phyloP scores from a whole-genome alignment of 139 green algal species.

The Limnomonas spitsbergensis region DNA sequence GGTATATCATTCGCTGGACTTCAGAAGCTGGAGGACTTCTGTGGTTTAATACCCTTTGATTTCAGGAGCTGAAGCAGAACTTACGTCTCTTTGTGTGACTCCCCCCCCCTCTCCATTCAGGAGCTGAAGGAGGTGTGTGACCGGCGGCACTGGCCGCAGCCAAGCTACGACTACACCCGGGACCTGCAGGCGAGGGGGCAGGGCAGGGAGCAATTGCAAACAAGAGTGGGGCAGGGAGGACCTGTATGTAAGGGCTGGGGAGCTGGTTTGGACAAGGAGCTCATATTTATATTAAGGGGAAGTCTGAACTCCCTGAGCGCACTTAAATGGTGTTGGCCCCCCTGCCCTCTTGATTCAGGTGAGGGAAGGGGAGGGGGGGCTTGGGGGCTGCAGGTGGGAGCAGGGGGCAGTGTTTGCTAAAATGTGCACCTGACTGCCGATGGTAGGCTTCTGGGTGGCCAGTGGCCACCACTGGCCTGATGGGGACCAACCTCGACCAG shows the following conservation, averaged over 20 bases:
- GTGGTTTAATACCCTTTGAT: neutral
- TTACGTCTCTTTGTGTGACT: neutral
- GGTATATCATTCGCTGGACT: neutral
- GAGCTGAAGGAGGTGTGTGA: constrained; percentile 19
- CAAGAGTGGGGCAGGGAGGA: neutral
- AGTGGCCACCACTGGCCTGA: no score
- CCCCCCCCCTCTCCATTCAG: neutral
- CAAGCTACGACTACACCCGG: neutral
- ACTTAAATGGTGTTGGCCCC: neutral
- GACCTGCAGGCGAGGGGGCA: neutral
- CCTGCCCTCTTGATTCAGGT: neutral
- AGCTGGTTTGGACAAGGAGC: no score
- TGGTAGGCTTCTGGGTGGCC: no score
- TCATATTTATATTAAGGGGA: neutral
- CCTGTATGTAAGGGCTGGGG: no score
- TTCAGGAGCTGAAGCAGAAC: neutral
- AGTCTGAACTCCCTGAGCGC: neutral
- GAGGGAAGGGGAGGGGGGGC: no score
- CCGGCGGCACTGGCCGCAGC: neutral
- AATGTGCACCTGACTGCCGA: no score
- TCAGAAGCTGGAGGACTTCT: neutral
- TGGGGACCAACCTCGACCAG: no score
- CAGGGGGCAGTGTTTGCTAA: no score
- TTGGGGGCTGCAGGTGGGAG: no score
- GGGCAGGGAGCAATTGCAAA: no score